Evolutionary conservation across 163 green algal genomes (phyloP).

Genomic region (Volvox carteri): DNA sequence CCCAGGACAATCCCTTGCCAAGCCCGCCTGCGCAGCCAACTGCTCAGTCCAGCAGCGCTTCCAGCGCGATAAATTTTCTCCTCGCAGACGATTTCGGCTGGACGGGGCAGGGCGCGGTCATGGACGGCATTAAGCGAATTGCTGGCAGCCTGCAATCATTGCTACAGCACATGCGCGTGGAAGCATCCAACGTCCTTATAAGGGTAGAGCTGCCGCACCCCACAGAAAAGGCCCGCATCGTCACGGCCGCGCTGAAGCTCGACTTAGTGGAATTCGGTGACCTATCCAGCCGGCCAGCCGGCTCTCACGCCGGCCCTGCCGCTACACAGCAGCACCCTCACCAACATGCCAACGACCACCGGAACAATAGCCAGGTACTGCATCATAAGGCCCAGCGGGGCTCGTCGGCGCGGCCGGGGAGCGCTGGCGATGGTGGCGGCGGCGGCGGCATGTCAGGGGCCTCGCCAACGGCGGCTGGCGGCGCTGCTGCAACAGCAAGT

Average conservation of each 20-base stretch:
- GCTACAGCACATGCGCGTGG: constrained; percentile 68
- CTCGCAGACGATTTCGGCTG: constrained; percentile 47
- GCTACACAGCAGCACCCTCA: background rate
- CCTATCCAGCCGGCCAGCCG: background rate
- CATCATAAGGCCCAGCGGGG: constrained; percentile 18
- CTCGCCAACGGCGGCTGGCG: background rate
- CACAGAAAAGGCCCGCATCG: background rate
- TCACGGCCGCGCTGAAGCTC: constrained; percentile 32
- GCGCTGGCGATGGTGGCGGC: background rate
- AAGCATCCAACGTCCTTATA: constrained; percentile 56
- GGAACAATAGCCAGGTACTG: background rate
- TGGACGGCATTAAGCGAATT: constrained; percentile 66
- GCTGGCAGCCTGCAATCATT: constrained; percentile 68
- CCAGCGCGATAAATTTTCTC: constrained; percentile 22
- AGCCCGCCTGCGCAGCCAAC: background rate
- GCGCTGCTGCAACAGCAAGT: background rate
- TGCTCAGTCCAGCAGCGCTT: background rate
- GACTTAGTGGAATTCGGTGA: constrained; percentile 51
- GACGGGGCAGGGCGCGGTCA: constrained; percentile 27
- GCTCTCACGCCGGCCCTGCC: background rate
- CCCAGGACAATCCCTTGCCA: background rate
- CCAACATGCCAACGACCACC: background rate
- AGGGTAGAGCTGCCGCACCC: constrained; percentile 59
- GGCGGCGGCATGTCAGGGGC: background rate
- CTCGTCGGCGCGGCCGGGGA: background rate